Conservation (phyloP, 495 filamentous ascomycete genomes). For the Cercophora newfieldiana region DNA sequence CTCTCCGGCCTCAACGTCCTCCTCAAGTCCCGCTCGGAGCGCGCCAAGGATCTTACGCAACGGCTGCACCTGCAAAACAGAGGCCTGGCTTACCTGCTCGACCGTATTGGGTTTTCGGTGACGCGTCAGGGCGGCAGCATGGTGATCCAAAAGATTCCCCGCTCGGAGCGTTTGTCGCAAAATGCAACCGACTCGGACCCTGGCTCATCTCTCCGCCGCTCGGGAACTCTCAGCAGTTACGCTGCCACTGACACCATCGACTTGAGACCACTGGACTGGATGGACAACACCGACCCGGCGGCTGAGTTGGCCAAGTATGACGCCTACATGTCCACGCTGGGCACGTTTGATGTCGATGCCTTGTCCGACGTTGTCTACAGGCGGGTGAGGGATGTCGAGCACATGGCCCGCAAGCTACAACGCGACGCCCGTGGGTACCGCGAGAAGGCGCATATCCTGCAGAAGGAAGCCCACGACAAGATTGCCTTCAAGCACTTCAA, state of each 20-base stretch:
- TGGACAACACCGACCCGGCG: conserved; percentile 63
- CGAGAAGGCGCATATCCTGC: conserved; percentile 79
- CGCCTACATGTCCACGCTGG: conserved; percentile 66
- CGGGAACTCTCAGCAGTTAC: conserved; percentile 43
- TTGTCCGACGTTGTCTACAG: conserved; percentile 82
- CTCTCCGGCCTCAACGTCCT: conserved; percentile 50
- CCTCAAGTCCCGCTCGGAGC: conserved; percentile 63
- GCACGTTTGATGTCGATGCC: conserved; percentile 75
- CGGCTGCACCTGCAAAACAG: conserved; percentile 76
- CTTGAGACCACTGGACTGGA: conserved; percentile 73
- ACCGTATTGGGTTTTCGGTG: conserved; percentile 79
- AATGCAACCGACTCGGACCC: conserved; percentile 59
- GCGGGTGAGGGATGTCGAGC: conserved; percentile 85
- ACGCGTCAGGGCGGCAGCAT: conserved; percentile 72
- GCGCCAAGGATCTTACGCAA: conserved; percentile 79
- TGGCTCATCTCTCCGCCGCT: conserved; percentile 60
- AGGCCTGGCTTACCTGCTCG: conserved; percentile 72
- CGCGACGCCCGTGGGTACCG: conserved; percentile 84
- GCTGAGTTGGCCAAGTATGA: conserved; percentile 70
- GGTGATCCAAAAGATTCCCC: conserved; percentile 73
- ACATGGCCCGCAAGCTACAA: conserved; percentile 84
- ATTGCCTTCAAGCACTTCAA: conserved; percentile 97
- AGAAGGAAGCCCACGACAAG: conserved; percentile 90
- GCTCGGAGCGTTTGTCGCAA: conserved; percentile 55
- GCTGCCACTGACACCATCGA: conserved; percentile 52